These are phyloP conservation scores for Stenogyne calaminthoides DNA, from an alignment of 305 asterid genomes.

Conservation along the genomic window DNA sequence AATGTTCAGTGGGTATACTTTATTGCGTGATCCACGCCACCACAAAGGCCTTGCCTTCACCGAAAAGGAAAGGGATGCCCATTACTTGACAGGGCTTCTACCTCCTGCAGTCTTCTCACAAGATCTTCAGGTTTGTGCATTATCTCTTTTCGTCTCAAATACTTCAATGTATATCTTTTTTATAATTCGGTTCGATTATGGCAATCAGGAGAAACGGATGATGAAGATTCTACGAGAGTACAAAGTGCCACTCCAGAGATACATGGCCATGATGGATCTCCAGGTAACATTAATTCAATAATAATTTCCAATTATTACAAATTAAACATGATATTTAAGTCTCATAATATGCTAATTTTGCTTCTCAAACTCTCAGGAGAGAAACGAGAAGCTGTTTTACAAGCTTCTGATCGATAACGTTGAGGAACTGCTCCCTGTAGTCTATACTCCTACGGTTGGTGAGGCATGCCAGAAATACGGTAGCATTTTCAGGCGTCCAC, in stretches of 20 bases:
- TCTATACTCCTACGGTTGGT: conserved; percentile 94
- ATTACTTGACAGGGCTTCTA: conserved; percentile 85
- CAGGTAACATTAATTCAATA: conserved; percentile 54
- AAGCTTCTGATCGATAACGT: conserved; percentile 94
- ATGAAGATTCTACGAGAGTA: conserved; percentile 78
- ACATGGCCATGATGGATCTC: conserved; percentile 98
- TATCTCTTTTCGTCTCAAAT: neutral
- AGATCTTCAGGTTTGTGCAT: conserved; percentile 68
- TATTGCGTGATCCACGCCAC: conserved; percentile 89
- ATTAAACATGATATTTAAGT: neutral
- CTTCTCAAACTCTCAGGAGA: conserved; percentile 57
- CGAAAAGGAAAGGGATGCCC: conserved; percentile 82
- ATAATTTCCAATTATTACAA: neutral
- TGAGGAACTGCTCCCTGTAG: conserved; percentile 89
- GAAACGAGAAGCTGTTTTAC: conserved; percentile 88
- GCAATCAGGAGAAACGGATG: conserved; percentile 66
- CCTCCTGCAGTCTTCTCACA: conserved; percentile 73
- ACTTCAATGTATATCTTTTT: neutral
- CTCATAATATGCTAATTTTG: conserved; percentile 3
- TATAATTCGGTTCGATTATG: conserved; percentile 17
- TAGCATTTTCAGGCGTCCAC: conserved; percentile 91
- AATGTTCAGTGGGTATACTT: conserved; percentile 62
- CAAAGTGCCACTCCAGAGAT: conserved; percentile 81
- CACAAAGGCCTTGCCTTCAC: conserved; percentile 91
- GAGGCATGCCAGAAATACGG: conserved; percentile 99